phyloP scores from a whole-genome alignment of 2,329 filamentous ascomycete species.

The Zarea fungicola region DNA sequence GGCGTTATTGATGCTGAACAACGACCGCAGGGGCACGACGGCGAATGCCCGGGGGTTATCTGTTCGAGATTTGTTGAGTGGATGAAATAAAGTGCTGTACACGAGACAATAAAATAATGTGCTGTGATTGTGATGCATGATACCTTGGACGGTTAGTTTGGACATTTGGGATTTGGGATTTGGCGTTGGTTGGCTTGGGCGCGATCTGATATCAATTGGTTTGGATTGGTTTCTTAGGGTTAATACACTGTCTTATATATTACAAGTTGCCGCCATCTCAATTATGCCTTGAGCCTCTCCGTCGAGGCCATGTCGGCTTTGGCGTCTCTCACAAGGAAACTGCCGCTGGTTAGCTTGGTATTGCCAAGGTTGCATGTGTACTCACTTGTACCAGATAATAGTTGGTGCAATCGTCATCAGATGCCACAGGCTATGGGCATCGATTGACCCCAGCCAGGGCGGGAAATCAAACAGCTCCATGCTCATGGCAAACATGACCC shows the following conservation, averaged over 20 bases:
- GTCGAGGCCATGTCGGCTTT: conserved; percentile 69
- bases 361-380: conserved; percentile 22
- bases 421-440: conserved; percentile 96
- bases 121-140: background rate
- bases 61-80: conserved; percentile 49
- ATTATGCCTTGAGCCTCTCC: conserved; percentile 64
- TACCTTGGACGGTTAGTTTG: conserved; percentile 1
- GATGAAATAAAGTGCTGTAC: conserved; percentile 34
- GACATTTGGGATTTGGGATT: background rate
- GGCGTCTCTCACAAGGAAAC: conserved; percentile 82
- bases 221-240: background rate
- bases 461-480: conserved; percentile 93
- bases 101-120: background rate
- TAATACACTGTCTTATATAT: background rate
- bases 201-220: background rate
- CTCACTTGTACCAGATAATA: conserved; percentile 91
- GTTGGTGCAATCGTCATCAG: conserved; percentile 84
- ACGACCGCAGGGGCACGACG: conserved; percentile 56
- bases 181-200: background rate
- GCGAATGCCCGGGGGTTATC: conserved; percentile 43
- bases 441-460: conserved; percentile 73
- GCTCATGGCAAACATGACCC: conserved; percentile 91
- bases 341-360: conserved; percentile 34
- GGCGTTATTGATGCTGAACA: conserved; percentile 82
- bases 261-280: no score